Evolutionary conservation across 768 basidiomycete species (phyloP).

Genomic region (Amanita brunnescens): DNA sequence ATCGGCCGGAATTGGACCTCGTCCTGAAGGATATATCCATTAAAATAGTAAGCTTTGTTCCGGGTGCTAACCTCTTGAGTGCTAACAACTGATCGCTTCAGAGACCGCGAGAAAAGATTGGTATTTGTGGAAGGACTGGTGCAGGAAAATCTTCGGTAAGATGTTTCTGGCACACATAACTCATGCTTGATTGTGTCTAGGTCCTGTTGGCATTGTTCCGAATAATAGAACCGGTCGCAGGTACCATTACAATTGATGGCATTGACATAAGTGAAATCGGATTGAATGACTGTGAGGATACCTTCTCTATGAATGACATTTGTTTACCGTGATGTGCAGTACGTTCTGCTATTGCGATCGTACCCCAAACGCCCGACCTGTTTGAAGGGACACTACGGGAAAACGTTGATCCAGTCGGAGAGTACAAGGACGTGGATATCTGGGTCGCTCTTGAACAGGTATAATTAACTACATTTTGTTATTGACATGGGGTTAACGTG

Average conservation of each 20-base stretch:
- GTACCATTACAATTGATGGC: conserved; percentile 64
- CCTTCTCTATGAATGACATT: not conserved
- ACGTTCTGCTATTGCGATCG: conserved; percentile 74
- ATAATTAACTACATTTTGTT: conserved; percentile 4
- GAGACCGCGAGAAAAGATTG: conserved; percentile 78
- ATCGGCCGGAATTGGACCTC: conserved; percentile 72
- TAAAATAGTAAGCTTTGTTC: conserved; percentile 40
- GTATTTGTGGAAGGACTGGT: conserved; percentile 83
- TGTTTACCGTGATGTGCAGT: conserved; percentile 30
- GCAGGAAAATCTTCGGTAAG: conserved; percentile 69
- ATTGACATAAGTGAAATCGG: conserved; percentile 74
- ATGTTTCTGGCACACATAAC: not conserved
- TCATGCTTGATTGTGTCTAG: conserved; percentile 33
- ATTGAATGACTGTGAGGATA: conserved; percentile 52
- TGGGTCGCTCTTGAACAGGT: conserved; percentile 80
- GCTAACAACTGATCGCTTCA: conserved; percentile 17
- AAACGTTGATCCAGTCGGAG: conserved; percentile 83
- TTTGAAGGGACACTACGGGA: conserved; percentile 72
- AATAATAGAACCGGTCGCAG: conserved; percentile 62
- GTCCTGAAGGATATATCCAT: conserved; percentile 73
- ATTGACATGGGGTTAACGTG: not conserved
- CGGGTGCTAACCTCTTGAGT: not conserved
- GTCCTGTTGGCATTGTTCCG: conserved; percentile 67
- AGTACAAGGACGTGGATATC: conserved; percentile 68
- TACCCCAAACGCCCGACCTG: conserved; percentile 70